Conservation (phyloP, 2,329 filamentous ascomycete genomes). For the Exophiala xenobiotica region DNA sequence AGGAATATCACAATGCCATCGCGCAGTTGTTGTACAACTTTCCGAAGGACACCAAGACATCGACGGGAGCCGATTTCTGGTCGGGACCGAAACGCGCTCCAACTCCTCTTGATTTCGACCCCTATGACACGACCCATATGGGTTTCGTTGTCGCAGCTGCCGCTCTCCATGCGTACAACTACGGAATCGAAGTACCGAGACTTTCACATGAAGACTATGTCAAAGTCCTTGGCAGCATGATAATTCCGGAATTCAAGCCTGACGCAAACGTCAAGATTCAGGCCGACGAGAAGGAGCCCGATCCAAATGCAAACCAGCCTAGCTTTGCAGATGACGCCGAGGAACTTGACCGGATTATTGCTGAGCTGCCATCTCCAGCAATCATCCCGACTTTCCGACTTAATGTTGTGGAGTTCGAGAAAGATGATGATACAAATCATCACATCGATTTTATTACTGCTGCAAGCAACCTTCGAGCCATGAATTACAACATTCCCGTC, state of each 20-base stretch:
- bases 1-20: constrained; percentile 94
- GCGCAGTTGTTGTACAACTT: constrained; percentile 96
- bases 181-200: constrained; percentile 84
- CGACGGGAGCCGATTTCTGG: constrained; percentile 90
- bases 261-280: constrained; percentile 94
- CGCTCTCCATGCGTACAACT: constrained; percentile 96
- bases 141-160: constrained; percentile 84
- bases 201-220: constrained; percentile 69
- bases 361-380: constrained; percentile 73
- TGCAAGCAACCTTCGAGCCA: constrained; percentile 90
- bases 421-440: constrained; percentile 96
- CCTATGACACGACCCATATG: constrained; percentile 80
- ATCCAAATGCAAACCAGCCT: constrained; percentile 69
- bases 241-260: constrained; percentile 91
- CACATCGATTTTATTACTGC: constrained; percentile 99
- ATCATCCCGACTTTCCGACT: constrained; percentile 84
- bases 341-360: constrained; percentile 71
- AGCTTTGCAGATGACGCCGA: constrained; percentile 66
- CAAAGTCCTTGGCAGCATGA: constrained; percentile 84
- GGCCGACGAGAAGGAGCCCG: constrained; percentile 89
- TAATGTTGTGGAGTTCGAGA: constrained; percentile 92
- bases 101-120: constrained; percentile 84
- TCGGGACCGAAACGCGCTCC: constrained; percentile 97
- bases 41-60: constrained; percentile 88
- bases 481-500: constrained; percentile 95